Conservation (phyloP, 352 stramenopile species). For the Globisporangium carolinianum region DNA sequence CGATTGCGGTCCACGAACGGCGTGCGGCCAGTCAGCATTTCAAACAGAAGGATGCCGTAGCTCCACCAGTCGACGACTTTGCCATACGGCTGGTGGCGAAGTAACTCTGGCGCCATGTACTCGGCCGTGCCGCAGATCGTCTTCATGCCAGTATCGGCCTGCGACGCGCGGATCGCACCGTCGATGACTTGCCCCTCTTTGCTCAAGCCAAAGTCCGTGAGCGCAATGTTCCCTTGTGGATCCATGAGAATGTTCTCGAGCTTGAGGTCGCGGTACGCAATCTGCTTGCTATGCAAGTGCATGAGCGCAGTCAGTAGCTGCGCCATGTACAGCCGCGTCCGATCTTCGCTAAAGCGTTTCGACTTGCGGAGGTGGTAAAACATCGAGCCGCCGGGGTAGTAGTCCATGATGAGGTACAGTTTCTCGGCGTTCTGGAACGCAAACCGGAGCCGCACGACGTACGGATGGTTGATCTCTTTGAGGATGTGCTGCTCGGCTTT, state of each 20-base stretch:
- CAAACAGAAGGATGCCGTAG: conserved; percentile 85
- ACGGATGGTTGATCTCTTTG: conserved; percentile 87
- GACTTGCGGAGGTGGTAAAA: conserved; percentile 87
- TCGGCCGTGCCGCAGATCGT: conserved; percentile 86
- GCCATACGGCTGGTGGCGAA: conserved; percentile 81
- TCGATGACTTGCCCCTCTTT: conserved; percentile 82
- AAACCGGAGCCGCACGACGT: conserved; percentile 78
- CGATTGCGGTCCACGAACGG: conserved; percentile 86
- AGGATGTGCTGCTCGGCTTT: conserved; percentile 88
- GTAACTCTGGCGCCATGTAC: conserved; percentile 83
- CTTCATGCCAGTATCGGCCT: conserved; percentile 81
- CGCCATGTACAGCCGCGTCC: conserved; percentile 83
- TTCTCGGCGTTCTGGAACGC: conserved; percentile 87
- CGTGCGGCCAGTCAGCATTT: conserved; percentile 84
- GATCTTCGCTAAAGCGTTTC: conserved; percentile 81
- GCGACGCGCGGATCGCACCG: conserved; percentile 73
- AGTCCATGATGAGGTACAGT: conserved; percentile 97
- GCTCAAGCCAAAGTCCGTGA: conserved; percentile 86
- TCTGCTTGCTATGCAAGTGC: conserved; percentile 86
- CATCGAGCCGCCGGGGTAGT: conserved; percentile 88
- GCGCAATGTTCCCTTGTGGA: conserved; percentile 76
- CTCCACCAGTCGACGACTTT: conserved; percentile 90
- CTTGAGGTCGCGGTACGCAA: conserved; percentile 87
- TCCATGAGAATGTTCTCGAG: conserved; percentile 90
- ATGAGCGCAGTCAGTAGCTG: conserved; percentile 83